phyloP scores from a whole-genome alignment of 768 basidiomycete species.

The Russula lepida region DNA sequence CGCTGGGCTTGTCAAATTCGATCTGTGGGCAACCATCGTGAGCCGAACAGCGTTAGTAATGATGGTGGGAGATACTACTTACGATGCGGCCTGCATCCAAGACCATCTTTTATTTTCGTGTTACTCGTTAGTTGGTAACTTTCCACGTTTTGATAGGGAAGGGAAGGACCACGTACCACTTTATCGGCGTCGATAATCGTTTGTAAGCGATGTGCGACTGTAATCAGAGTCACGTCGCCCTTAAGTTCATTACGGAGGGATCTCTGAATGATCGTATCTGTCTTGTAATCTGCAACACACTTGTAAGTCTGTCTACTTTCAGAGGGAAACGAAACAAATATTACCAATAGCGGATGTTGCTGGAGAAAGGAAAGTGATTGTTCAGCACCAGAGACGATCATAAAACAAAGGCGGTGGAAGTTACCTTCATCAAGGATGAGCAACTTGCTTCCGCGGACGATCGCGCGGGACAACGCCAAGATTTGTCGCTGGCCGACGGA shows the following conservation, averaged over 20 bases:
- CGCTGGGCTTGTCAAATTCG: constrained; percentile 41
- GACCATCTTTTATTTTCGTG: constrained; percentile 30
- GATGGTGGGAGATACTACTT: constrained; percentile 13
- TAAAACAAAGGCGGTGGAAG: not conserved
- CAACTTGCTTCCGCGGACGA: constrained; percentile 48
- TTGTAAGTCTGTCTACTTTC: not conserved
- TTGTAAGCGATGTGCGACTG: constrained; percentile 49
- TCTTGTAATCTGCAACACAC: constrained; percentile 40
- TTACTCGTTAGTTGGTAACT: not conserved
- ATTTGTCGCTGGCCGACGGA: constrained; percentile 56
- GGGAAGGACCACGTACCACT: constrained; percentile 31
- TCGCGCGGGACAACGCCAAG: constrained; percentile 49
- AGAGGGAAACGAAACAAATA: not conserved
- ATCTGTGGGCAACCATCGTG: constrained; percentile 19
- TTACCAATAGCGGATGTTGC: constrained; percentile 41
- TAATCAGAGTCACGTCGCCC: constrained; percentile 42
- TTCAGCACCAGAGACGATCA: not conserved
- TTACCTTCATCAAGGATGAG: constrained; percentile 50
- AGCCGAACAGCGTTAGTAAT: not conserved
- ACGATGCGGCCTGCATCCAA: constrained; percentile 37
- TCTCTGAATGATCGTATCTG: constrained; percentile 48
- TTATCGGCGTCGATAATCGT: constrained; percentile 58
- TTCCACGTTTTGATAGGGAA: not conserved
- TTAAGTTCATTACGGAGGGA: constrained; percentile 42
- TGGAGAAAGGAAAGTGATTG: constrained; percentile 9